phyloP scores from a whole-genome alignment of 768 basidiomycete species.

The Polyporus arcularius region DNA sequence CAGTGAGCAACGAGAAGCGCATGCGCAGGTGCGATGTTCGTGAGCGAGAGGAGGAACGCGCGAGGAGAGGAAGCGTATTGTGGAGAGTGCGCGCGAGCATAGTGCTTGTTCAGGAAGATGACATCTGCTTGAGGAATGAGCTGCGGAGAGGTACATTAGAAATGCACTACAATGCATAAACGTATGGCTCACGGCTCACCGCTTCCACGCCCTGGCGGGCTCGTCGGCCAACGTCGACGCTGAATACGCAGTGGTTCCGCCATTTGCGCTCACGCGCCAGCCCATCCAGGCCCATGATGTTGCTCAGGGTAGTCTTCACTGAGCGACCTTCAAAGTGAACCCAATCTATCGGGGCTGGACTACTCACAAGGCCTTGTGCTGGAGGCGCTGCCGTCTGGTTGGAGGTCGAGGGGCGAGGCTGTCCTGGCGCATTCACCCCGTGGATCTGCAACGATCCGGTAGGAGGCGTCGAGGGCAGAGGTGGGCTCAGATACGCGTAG shows the following conservation, averaged over 20 bases:
- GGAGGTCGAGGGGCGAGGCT: slow-evolving; percentile 30
- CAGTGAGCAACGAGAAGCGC: slow-evolving; percentile 82
- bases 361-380: slow-evolving; percentile 42
- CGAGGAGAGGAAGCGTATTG: slow-evolving; percentile 68
- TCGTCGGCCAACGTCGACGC: slow-evolving; percentile 73
- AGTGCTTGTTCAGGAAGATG: slow-evolving; percentile 75
- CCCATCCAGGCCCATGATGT: slow-evolving; percentile 78
- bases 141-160: slow-evolving; percentile 38
- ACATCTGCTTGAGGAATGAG: slow-evolving; percentile 83
- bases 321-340: slow-evolving; percentile 83
- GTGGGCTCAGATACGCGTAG: slow-evolving; percentile 44
- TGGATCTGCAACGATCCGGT: slow-evolving; percentile 23
- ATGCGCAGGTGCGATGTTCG: slow-evolving; percentile 66
- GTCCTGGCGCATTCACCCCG: slow-evolving; percentile 19
- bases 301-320: slow-evolving; percentile 76
- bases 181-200: slow-evolving; percentile 52
- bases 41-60: slow-evolving; percentile 74
- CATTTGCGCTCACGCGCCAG: slow-evolving; percentile 82
- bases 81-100: slow-evolving; percentile 62
- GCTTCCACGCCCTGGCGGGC: slow-evolving; percentile 78
- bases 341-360: slow-evolving; percentile 84
- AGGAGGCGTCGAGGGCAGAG: slow-evolving; percentile 21
- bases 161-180: neutral
- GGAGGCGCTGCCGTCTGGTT: slow-evolving; percentile 25
- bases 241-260: slow-evolving; percentile 81